Base-by-base conservation (phyloP, 352 stramenopile species). In the Phytophthora lateralis region DNA sequence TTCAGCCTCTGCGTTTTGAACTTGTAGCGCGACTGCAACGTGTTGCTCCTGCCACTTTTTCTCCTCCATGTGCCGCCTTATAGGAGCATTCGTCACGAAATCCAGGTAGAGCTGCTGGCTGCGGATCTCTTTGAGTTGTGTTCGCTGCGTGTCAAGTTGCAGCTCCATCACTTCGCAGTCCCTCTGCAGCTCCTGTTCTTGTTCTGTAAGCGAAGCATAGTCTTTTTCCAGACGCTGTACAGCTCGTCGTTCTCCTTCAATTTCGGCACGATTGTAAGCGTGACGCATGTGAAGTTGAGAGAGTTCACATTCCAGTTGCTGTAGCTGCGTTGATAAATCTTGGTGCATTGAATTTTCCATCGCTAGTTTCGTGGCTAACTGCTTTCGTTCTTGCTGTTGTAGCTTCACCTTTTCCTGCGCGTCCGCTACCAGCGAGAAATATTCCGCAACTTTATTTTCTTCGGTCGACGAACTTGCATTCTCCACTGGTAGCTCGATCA, bases 41-140 rank as follows among this genome's bases (percentile, higher is more conserved):
- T 84, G 67, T 35, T 90, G 70, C 24, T 90, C 80, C 4, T 75
- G 61, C 6, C 69, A 57, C 42, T 90, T 87, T 39, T 86, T 86
- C 49, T 88, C 76, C 37, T 90, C 80, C 38, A 89, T 57, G 38
- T 88, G 73, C 21, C 71, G 74, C 45, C 85, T 88, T 50, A 89
- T 66, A 8, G 79, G 79, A 1, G 70, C 72, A 11, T 66, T 76
- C 15, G 77, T 86, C 11, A 87, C 69, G 42, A 85, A 83, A 47
- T 89, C 80, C 37, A 90, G 43, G 42, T 85, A 89, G 9, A 70
- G 57, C 34, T 78, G 71, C 41, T 87, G 79, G 17, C 63, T 75
- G 1, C 73, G 76, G 2, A 88, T 57, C n/a, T 88, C 76, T 20
- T 66, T 39, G 0, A 89, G 54, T 32, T 76, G 65, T 2, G 51